Conservation (phyloP, 495 filamentous ascomycete genomes). For the Hypoxylon fuscum region DNA sequence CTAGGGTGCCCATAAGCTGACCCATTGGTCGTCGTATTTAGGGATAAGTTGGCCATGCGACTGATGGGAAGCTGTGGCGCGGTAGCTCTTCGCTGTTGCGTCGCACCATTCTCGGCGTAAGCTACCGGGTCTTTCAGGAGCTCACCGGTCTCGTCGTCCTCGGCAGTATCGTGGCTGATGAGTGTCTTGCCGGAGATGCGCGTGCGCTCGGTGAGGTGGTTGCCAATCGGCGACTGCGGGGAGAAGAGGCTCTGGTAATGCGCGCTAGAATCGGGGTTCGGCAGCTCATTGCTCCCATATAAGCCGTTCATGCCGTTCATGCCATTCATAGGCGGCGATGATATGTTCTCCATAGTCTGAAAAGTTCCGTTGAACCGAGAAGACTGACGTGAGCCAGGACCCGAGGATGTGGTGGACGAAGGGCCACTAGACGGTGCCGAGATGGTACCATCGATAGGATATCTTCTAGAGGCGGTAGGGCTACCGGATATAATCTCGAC, state of each 20-base stretch:
- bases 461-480: slow-evolving; percentile 50
- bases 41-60: slow-evolving; percentile 74
- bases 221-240: slow-evolving; percentile 83
- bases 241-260: slow-evolving; percentile 81
- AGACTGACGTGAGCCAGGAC: slow-evolving; percentile 69
- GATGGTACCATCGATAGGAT: slow-evolving; percentile 48
- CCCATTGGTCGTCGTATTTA: slow-evolving; percentile 66
- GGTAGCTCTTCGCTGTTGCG: slow-evolving; percentile 71
- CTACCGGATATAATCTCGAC: slow-evolving; percentile 73
- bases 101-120: slow-evolving; percentile 80
- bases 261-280: slow-evolving; percentile 66
- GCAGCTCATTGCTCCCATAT: slow-evolving; percentile 66
- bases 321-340: too few species aligned
- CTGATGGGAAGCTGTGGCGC: slow-evolving; percentile 77
- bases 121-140: slow-evolving; percentile 84
- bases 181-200: slow-evolving; percentile 82
- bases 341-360: slow-evolving; percentile 75
- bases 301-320: slow-evolving; percentile 63
- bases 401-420: slow-evolving; percentile 63
- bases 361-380: slow-evolving; percentile 83
- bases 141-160: slow-evolving; percentile 85
- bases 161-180: slow-evolving; percentile 81
- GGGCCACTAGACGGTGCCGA: slow-evolving; percentile 55
- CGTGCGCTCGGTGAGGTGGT: slow-evolving; percentile 72
- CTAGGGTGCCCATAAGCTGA: slow-evolving; percentile 60